phyloP scores from a whole-genome alignment of 2,329 filamentous ascomycete genomes.

The Exophiala phaeomuriformis region DNA sequence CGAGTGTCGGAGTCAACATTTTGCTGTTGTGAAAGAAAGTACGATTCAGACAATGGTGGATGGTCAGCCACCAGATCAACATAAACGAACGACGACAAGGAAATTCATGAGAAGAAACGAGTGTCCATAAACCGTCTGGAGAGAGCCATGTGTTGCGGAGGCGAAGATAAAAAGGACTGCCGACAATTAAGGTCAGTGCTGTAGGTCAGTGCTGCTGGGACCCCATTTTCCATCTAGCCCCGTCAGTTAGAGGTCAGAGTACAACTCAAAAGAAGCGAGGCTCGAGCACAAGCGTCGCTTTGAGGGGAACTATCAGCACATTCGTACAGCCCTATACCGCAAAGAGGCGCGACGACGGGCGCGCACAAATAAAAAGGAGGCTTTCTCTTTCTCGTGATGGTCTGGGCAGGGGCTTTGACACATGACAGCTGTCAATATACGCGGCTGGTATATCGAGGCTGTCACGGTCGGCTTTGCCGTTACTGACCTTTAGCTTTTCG shows the following conservation, averaged over 20 bases:
- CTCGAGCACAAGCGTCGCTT: too few species aligned
- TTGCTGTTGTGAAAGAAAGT: neutral
- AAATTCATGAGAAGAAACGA: neutral
- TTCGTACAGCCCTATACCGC: too few species aligned
- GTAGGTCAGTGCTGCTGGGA: too few species aligned
- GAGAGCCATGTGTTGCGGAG: too few species aligned
- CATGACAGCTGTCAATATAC: neutral
- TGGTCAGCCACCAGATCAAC: neutral
- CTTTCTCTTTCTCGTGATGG: neutral
- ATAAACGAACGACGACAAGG: neutral
- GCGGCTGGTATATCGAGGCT: neutral
- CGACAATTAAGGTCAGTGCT: neutral
- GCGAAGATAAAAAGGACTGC: neutral
- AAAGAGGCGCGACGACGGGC: neutral
- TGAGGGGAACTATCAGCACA: too few species aligned
- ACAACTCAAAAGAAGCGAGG: too few species aligned
- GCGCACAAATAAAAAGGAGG: neutral
- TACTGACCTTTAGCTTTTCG: too few species aligned
- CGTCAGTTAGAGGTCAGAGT: too few species aligned
- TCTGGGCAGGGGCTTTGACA: neutral
- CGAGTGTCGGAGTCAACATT: neutral
- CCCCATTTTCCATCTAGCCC: too few species aligned
- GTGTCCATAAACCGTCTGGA: neutral
- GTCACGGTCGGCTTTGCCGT: neutral
- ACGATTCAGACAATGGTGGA: neutral